Percentiles rank a stretch among this genome's conserved stretches.
Evolutionary conservation across 176 grass and related monocot genomes (phyloP).

Genomic region (Oryza glaberrima): DNA sequence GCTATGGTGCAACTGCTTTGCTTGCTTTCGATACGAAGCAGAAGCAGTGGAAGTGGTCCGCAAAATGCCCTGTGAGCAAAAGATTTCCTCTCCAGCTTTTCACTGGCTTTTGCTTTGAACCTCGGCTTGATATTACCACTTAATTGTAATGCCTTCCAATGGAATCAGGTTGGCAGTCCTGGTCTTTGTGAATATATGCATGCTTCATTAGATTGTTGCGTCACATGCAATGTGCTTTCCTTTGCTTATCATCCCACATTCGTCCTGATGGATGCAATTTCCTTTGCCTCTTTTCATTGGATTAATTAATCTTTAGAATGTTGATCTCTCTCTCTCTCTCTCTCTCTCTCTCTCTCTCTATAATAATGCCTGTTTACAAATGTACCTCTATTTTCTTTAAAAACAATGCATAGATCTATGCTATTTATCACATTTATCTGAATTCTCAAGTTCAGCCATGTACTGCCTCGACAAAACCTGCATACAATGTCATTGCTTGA

Average conservation of each 20-base stretch:
- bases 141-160: constrained; percentile 38
- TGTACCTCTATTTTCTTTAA: background rate
- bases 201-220: constrained; percentile 17
- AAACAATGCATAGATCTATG: constrained; percentile 5
- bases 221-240: background rate
- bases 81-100: constrained; percentile 93
- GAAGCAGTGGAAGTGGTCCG: constrained; percentile 84
- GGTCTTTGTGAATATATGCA: constrained; percentile 29
- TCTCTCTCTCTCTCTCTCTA: background rate
- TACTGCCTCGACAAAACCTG: background rate
- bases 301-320: constrained; percentile 28
- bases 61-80: constrained; percentile 81
- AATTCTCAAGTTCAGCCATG: background rate
- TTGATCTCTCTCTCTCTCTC: background rate
- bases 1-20: constrained; percentile 83
- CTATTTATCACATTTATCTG: background rate
- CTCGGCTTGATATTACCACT: constrained; percentile 71
- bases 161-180: constrained; percentile 24
- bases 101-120: constrained; percentile 95
- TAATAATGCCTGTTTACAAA: background rate
- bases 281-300: background rate
- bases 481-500: background rate
- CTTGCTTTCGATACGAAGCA: constrained; percentile 80
- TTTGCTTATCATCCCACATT: background rate
- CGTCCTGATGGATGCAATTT: constrained; percentile 22